Base-by-base conservation (phyloP, 768 basidiomycete genomes). In the Mycena pura region DNA sequence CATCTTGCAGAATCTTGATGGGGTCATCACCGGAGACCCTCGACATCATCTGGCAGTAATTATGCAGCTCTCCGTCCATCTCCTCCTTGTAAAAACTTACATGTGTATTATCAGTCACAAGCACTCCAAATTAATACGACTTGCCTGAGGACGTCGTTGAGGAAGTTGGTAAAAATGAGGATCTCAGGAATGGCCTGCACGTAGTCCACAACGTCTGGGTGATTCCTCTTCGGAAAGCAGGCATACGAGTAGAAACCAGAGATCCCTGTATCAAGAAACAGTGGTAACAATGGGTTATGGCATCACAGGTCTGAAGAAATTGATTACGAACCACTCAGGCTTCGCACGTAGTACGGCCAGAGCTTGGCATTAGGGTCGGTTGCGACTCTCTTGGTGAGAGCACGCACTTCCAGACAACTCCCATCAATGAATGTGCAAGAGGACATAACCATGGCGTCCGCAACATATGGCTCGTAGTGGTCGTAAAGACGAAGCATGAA, bases 271-370 rank as follows among this genome's bases (percentile, higher is more conserved):
- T 40, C 24, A 19, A 45, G 24, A 14, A n/a, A n/a, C n/a, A n/a
- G n/a, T n/a, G n/a, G 0, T 10, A 39, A 0, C 49, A 44, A 15
- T 45, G 13, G 27, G 53, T 1, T 29, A 21, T 45, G 14, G 31
- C 13, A 0, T 24, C 28, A 24, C 31, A 55, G 45, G 29, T 24
- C 19, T 32, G 31, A 24, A n/a, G 27, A 45, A 13, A 41, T 11
- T 41, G n/a, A 22, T 22, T 13, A 45, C 44, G 21, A 31, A 55
- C 54, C 54, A 55, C 44, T 55, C 24, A 55, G 31, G 15, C 44
- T 55, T 34, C 54, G 54, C 22, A 44, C 31, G 43, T 55, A 55
- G 54, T 55, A 55, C 9, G 54, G 54, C 54, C 44, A 55, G 22
- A 55, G 54, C 8, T 55, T 55, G 21, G 54, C 54, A 14, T 55